Evolutionary conservation across 148 eudicot genomes (phyloP).

Genomic region (Rhododendron mucronatum): DNA sequence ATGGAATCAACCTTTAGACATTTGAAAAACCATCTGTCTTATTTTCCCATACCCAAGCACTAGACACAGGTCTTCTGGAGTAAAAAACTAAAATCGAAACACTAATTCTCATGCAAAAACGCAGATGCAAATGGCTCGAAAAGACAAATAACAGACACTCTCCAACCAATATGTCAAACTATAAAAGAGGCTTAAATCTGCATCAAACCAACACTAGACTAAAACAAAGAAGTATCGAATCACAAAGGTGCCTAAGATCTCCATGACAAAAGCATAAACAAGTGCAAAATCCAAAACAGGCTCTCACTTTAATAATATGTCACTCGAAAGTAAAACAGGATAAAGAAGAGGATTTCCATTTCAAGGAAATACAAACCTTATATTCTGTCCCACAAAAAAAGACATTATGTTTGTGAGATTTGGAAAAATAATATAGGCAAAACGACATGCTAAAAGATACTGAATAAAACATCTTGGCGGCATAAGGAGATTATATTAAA

Average conservation of each 20-base stretch:
- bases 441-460: not conserved
- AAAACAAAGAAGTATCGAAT: not conserved
- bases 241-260: not conserved
- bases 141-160: not conserved
- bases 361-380: not conserved
- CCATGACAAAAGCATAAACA: not conserved
- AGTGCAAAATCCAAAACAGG: not conserved
- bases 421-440: not conserved
- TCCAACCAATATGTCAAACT: not conserved
- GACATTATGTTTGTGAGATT: not conserved
- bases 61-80: not conserved
- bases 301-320: not conserved
- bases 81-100: not conserved
- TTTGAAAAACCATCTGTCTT: not conserved
- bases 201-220: not conserved
- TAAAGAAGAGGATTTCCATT: not conserved
- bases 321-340: not conserved
- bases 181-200: not conserved
- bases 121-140: not conserved
- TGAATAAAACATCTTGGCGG: not conserved
- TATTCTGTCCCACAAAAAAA: not conserved
- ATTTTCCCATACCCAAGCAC: not conserved
- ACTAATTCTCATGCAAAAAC: not conserved
- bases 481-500: not conserved
- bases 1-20: not conserved